phyloP scores from a whole-genome alignment of 164 flowering plant genomes.

The Vitis rotundifolia region DNA sequence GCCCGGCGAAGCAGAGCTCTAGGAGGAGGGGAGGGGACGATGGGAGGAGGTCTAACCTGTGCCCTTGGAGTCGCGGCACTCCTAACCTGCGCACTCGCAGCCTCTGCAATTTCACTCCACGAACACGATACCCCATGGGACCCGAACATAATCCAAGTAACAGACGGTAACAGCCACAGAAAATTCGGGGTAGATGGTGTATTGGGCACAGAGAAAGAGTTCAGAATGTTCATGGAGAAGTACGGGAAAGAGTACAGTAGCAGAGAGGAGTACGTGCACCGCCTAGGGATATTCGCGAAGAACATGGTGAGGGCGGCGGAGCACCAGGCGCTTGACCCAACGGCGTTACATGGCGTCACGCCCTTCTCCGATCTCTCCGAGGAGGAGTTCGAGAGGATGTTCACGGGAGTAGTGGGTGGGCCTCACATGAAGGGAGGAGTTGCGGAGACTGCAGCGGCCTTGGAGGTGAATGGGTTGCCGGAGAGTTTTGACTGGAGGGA shows the following conservation, averaged over 20 bases:
- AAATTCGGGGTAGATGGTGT: constrained; percentile 12
- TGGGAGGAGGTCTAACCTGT: no score
- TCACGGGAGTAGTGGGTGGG: constrained; percentile 45
- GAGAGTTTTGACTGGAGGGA: constrained; percentile 84
- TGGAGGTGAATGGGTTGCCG: constrained; percentile 57
- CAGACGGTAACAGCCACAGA: constrained; percentile 25
- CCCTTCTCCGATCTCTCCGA: constrained; percentile 74
- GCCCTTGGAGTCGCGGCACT: no score
- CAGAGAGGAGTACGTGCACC: constrained; percentile 67
- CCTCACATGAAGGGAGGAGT: neutral
- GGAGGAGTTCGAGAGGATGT: constrained; percentile 70
- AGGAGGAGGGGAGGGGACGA: no score
- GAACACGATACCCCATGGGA: constrained; percentile 10
- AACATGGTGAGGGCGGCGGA: constrained; percentile 71
- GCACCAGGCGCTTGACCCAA: constrained; percentile 77
- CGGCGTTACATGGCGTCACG: constrained; percentile 82
- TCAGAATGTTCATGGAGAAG: constrained; percentile 52
- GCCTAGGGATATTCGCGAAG: constrained; percentile 61
- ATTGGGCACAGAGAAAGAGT: constrained; percentile 43
- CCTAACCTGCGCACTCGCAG: constrained; percentile 13
- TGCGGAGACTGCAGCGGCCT: constrained; percentile 12
- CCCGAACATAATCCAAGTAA: constrained; percentile 49
- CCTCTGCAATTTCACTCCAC: constrained; percentile 7
- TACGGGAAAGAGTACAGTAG: constrained; percentile 60
- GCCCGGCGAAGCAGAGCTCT: no score